Evolutionary conservation across 228 moss, liverwort and hornwort genomes (phyloP), one percentile per base, ranked within the genome.

Genomic region (Sphagnum magellanicum): DNA sequence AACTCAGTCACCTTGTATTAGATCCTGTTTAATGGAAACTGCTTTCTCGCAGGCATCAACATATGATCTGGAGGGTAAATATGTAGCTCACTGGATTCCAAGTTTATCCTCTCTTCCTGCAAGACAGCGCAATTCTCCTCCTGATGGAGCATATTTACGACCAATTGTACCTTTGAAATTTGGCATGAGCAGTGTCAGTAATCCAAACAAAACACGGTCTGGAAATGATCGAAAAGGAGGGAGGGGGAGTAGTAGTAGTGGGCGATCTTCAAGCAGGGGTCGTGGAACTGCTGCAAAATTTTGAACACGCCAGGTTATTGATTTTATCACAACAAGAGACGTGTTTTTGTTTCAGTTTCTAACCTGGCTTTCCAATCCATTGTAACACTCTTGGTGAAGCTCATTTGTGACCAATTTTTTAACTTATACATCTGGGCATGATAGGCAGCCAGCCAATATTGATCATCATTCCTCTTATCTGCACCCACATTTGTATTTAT

Each of bases 31-130:
- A 63, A 8, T 63, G 10, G 6, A 5, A 6, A 17, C 48, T 58
- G 52, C 52, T n/a, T 69, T 52, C 16, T 14, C 16, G 67, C 91
- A 98, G 87, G 81, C 98, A 13, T 87, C 90, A 64, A 94, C 71
- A 50, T 98, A 98, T 68, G 98, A 98, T 62, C 90, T 94, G n/a
- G 75, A 92, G 64, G 98, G 98, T 68, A 88, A 90, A 8, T 98
- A 92, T 48, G 94, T 97, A 10, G 89, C 97, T 0, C 93, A 97
- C 66, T 97, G 97, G 97, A 76, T 97, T 68, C 91, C 93, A 57
- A 84, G 88, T 66, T 74, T 98, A 65, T 79, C 78, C 55, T 67
- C 66, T 16, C 80, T 94, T 7, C 76, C 92, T 49, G 76, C 51
- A 61, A 60, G 68, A 17, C 77, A 81, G 67, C 88, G 98, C 61